Base-by-base conservation (phyloP, 2,329 filamentous ascomycete genomes). In the Beauveria sp. region DNA sequence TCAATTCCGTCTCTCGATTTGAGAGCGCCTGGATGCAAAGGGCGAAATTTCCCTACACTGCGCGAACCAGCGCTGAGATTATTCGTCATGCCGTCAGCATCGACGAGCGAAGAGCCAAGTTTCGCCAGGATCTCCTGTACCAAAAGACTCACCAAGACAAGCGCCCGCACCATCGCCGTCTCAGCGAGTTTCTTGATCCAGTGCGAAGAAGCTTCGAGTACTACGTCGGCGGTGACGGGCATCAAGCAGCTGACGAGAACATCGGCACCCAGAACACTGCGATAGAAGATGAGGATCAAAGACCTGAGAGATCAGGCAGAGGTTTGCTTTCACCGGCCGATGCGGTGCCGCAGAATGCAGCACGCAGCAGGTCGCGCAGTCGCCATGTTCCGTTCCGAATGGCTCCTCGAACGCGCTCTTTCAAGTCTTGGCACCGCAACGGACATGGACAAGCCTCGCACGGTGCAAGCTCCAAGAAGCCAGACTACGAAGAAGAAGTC, bases 1-100 rank as follows among this genome's bases (percentile, higher is more conserved):
- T 93, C 64, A 93, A 93, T 68, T 90, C 86, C 16, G 89, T 93
- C 0, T 89, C 89, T 1, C 80, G 83, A 3, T 95, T 95, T 63
- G 90, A 95, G 72, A 83, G 80, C 2, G 81, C 82, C 0, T 90
- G 86, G 84, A 93, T 93, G 87, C 84, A 90, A 69, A 83, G 90
- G 43, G 90, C 82, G 69, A 91, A 88, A 70, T 91, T 91, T 47
- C 89, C 89, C 0, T 89, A 88, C 69, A 86, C 83, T 0, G 82
- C 82, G 1, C 73, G 81, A 1, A 84, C 79, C 24, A 83, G 78
- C 9, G 83, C 83, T 3, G 80, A 78, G 67, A 81, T 88, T 0
- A 86, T 90, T 58, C 81, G 87, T 0, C 87, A 90, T 64, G 86
- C 86, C 1, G 87, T 90, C 24, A 84, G 84, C 20, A 89, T 90